Percentiles rank a stretch among this genome's conserved stretches.
Conservation (phyloP, 2,329 filamentous ascomycete species). For the Coniochaeta pulveracea region DNA sequence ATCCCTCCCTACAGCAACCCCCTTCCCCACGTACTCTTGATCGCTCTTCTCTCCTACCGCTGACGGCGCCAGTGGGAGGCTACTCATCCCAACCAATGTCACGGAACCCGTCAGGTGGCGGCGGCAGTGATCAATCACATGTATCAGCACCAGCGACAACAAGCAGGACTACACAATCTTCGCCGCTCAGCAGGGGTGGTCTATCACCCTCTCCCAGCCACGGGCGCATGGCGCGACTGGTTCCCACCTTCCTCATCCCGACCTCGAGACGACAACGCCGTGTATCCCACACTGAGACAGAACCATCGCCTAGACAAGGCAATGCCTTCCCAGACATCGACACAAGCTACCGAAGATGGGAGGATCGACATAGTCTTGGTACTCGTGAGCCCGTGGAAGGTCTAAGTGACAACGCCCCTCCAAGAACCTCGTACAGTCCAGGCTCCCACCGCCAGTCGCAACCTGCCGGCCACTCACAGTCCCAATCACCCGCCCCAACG, state of each 20-base stretch:
- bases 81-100: constrained; percentile 41
- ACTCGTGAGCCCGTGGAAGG: constrained; percentile 4
- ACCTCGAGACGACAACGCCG: constrained; percentile 13
- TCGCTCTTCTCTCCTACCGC: constrained; percentile 12
- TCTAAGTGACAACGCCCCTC: not conserved
- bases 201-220: constrained; percentile 1
- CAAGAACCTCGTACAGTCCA: not conserved
- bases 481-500: not conserved
- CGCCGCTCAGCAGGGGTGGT: not conserved
- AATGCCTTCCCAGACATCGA: constrained; percentile 16
- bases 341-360: constrained; percentile 19
- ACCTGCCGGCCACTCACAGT: not conserved
- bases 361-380: constrained; percentile 7
- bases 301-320: constrained; percentile 26
- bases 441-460: too few species aligned
- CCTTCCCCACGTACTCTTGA: constrained; percentile 7
- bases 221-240: constrained; percentile 3
- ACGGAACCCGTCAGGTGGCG: constrained; percentile 19
- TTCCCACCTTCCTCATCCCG: constrained; percentile 11
- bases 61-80: constrained; percentile 18
- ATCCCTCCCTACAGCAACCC: constrained; percentile 6
- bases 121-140: constrained; percentile 8
- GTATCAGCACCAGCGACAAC: constrained; percentile 16
- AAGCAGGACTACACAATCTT: constrained; percentile 5
- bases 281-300: constrained; percentile 30